phyloP scores from a whole-genome alignment of 1,139 yeast species.

The Blastobotrys elegans region DNA sequence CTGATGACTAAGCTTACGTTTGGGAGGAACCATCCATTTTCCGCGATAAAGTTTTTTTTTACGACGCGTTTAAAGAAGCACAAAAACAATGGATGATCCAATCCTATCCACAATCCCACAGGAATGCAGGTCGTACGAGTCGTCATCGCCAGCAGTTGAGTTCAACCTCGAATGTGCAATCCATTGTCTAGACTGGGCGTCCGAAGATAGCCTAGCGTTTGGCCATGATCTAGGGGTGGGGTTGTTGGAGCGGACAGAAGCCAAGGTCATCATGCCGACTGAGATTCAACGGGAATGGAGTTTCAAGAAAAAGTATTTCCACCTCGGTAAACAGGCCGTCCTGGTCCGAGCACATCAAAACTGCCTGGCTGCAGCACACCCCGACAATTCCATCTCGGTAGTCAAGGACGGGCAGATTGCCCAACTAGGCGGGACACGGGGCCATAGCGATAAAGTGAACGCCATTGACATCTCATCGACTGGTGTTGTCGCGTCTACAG shows the following conservation, averaged over 20 bases:
- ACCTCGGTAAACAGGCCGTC: conserved; percentile 24
- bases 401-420: conserved; percentile 13
- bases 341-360: conserved; percentile 20
- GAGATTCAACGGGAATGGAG: conserved; percentile 20
- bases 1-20: no score
- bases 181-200: conserved; percentile 24
- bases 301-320: conserved; percentile 16
- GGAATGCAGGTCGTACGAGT: conserved; percentile 14
- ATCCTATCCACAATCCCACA: conserved; percentile 16
- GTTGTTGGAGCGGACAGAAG: conserved; percentile 15
- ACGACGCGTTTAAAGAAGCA: no score
- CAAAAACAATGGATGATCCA: background rate
- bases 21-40: no score
- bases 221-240: conserved; percentile 28
- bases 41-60: no score
- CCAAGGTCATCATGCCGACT: conserved; percentile 11
- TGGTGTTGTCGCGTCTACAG: conserved; percentile 32
- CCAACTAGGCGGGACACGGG: conserved; percentile 22
- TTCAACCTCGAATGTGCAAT: conserved; percentile 20
- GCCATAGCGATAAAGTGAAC: conserved; percentile 31
- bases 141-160: conserved; percentile 20
- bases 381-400: conserved; percentile 24
- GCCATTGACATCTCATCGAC: conserved; percentile 31
- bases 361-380: conserved; percentile 26
- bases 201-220: conserved; percentile 22